Conservation (phyloP, 2,329 filamentous ascomycete genomes). For the Colletotrichum sp. region DNA sequence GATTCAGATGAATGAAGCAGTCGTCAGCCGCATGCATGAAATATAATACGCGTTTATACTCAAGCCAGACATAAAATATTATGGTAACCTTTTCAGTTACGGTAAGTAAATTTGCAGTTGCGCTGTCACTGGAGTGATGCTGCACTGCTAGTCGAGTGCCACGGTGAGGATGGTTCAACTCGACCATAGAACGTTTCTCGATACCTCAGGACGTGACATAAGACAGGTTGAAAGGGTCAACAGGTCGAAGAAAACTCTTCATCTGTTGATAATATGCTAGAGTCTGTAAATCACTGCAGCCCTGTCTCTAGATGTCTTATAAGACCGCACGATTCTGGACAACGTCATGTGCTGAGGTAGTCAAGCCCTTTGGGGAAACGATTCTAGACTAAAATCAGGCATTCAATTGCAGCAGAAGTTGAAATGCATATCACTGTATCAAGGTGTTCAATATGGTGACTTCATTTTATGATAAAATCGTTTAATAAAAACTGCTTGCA, state of each 20-base stretch:
- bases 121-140: background rate
- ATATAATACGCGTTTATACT: background rate
- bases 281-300: background rate
- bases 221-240: accelerated
- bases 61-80: background rate
- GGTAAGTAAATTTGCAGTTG: background rate
- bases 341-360: background rate
- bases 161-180: background rate
- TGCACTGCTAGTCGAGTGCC: background rate
- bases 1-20: background rate
- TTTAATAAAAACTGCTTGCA: background rate
- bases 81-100: background rate
- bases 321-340: background rate
- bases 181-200: background rate
- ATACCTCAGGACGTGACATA: accelerated
- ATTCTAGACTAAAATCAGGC: background rate
- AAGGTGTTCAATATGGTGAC: background rate
- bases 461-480: background rate
- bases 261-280: background rate
- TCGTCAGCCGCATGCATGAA: background rate
- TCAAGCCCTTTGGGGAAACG: accelerated
- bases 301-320: background rate
- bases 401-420: accelerated
- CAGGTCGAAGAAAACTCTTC: background rate
- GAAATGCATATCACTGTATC: background rate